Percentiles rank a stretch among this genome's conserved stretches.
Conservation (phyloP, 2,329 filamentous ascomycete genomes). For the Apiospora aurea region DNA sequence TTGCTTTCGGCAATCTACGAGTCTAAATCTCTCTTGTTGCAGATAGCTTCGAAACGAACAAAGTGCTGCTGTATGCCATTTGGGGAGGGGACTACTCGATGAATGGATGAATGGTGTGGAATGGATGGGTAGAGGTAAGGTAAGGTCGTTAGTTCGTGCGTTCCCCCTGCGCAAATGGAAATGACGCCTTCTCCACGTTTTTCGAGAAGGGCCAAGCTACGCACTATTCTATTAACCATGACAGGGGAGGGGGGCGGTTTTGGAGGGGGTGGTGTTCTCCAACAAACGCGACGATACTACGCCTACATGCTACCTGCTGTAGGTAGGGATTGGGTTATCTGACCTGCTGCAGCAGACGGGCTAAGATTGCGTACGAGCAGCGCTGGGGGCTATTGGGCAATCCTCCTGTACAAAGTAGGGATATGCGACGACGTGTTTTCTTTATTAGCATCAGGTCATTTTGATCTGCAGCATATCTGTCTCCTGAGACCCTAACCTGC, state of each 20-base stretch:
- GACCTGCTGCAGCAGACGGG: background rate
- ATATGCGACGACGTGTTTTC: slow-evolving; percentile 17
- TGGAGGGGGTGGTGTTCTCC: slow-evolving; percentile 20
- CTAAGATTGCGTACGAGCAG: slow-evolving; percentile 13
- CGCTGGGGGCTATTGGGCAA: slow-evolving; percentile 8
- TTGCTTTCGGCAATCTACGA: slow-evolving; percentile 18
- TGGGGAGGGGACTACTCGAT: slow-evolving; percentile 12
- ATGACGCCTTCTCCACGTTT: slow-evolving; percentile 25
- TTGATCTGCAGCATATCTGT: slow-evolving; percentile 18
- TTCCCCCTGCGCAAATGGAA: slow-evolving; percentile 26
- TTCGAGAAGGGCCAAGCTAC: slow-evolving; percentile 22
- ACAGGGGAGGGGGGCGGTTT: background rate
- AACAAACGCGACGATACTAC: background rate
- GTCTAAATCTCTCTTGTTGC: slow-evolving; percentile 18
- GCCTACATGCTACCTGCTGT: background rate
- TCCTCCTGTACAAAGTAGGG: background rate
- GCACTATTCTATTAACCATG: slow-evolving; percentile 17
- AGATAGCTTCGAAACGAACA: slow-evolving; percentile 19
- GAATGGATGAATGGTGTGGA: slow-evolving; percentile 15
- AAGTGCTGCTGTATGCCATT: slow-evolving; percentile 15
- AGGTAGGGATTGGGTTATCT: slow-evolving; percentile 7
- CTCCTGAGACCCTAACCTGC: slow-evolving; percentile 23
- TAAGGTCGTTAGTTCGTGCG: slow-evolving; percentile 12
- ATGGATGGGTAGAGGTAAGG: slow-evolving; percentile 10
- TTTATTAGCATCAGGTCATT: slow-evolving; percentile 26